phyloP scores from a whole-genome alignment of 805 yeast genomes.

The Candida glaebosa region DNA sequence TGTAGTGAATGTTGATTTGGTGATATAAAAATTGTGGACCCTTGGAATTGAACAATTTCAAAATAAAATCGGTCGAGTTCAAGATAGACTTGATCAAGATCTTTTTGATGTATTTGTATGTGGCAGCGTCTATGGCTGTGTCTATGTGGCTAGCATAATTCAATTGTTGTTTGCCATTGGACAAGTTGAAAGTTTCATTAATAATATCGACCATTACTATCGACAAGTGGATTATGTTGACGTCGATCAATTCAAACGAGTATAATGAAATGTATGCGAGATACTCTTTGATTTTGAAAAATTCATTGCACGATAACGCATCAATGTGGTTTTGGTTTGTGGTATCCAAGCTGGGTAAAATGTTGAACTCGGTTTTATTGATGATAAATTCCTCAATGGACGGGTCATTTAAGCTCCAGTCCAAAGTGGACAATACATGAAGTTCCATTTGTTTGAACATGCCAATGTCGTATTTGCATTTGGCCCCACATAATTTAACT shows the following conservation, averaged over 20 bases:
- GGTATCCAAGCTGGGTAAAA: constrained; percentile 6
- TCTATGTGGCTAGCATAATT: constrained; percentile 15
- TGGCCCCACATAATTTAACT: constrained; percentile 65
- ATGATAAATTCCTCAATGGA: constrained; percentile 37
- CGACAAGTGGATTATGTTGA: constrained; percentile 23
- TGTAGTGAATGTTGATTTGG: constrained; percentile 10
- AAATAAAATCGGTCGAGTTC: constrained; percentile 24
- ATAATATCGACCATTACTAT: constrained; percentile 29
- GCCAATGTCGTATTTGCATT: constrained; percentile 46
- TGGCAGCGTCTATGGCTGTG: constrained; percentile 9
- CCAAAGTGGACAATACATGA: constrained; percentile 41
- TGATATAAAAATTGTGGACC: constrained; percentile 29
- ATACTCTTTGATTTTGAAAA: constrained; percentile 48
- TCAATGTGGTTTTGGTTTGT: not conserved
- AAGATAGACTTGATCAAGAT: constrained; percentile 24
- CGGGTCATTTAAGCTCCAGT: constrained; percentile 71
- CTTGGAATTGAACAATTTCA: constrained; percentile 22
- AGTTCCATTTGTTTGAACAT: constrained; percentile 63
- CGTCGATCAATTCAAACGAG: constrained; percentile 42
- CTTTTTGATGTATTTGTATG: constrained; percentile 22
- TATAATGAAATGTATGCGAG: constrained; percentile 48
- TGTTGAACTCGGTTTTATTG: constrained; percentile 32
- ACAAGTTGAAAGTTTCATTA: constrained; percentile 26
- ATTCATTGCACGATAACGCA: constrained; percentile 18
- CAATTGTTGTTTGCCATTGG: constrained; percentile 17